phyloP scores from a whole-genome alignment of 257 asterid genomes.

The Nemophila menziesii region DNA sequence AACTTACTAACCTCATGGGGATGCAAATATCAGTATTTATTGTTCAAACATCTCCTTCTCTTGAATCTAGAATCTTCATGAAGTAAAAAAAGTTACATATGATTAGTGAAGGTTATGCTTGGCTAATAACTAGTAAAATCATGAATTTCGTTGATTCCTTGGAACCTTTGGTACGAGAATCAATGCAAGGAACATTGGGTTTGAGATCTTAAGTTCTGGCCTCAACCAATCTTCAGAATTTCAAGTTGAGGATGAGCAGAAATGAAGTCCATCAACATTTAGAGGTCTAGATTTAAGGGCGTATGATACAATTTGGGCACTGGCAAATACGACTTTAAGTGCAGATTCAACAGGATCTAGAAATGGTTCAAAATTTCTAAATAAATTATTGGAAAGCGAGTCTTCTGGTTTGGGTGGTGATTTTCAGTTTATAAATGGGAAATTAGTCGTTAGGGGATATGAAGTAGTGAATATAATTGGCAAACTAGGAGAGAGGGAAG shows the following conservation, averaged over 20 bases:
- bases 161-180: constrained; percentile 18
- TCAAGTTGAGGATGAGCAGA: constrained; percentile 26
- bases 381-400: constrained; percentile 1
- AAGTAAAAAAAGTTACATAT: constrained; percentile 23
- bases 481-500: constrained; percentile 15
- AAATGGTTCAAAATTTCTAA: constrained; percentile 1
- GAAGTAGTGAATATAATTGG: constrained; percentile 30
- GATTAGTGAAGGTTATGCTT: constrained; percentile 32
- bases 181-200: constrained; percentile 32
- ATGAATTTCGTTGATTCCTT: constrained; percentile 20
- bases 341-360: background rate
- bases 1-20: constrained; percentile 14
- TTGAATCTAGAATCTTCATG: constrained; percentile 20
- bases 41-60: constrained; percentile 27
- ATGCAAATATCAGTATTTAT: constrained; percentile 15
- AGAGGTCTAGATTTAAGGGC: constrained; percentile 25
- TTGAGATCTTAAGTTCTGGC: constrained; percentile 19
- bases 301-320: constrained; percentile 29
- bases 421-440: constrained; percentile 15
- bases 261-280: constrained; percentile 13
- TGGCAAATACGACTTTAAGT: constrained; percentile 27
- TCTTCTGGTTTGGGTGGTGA: constrained; percentile 21
- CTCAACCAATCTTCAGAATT: constrained; percentile 15
- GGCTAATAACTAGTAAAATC: constrained; percentile 32
- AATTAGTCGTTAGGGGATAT: constrained; percentile 16